Percentiles rank a stretch among this genome's conserved stretches.
Evolutionary conservation across 768 basidiomycete species (phyloP).

Genomic region (Aureoboletus auriporus): DNA sequence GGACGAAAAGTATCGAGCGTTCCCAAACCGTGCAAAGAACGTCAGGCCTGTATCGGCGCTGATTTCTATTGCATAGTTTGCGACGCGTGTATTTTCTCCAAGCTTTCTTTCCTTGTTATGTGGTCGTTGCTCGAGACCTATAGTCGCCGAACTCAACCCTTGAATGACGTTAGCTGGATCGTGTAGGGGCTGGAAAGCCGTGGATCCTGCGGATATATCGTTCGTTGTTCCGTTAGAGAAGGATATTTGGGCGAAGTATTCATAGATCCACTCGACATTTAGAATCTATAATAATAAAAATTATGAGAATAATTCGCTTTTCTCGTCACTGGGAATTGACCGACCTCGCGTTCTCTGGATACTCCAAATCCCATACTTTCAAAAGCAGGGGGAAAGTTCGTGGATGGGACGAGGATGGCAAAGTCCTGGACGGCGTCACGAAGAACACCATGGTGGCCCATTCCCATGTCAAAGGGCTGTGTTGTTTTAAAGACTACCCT

Average conservation of each 20-base stretch:
- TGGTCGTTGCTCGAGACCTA: neutral
- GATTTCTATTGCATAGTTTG: conserved; percentile 6
- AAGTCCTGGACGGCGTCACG: conserved; percentile 9
- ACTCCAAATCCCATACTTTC: neutral
- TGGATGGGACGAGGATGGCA: conserved; percentile 17
- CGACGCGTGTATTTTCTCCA: neutral
- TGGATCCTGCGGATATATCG: conserved; percentile 16
- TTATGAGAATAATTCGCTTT: neutral
- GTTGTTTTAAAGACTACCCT: conserved; percentile 12
- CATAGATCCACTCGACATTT: conserved; percentile 14
- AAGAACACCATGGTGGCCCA: neutral
- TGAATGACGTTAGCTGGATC: neutral
- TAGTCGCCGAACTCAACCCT: neutral
- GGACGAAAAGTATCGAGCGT: neutral
- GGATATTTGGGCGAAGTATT: conserved; percentile 12
- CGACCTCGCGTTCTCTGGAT: neutral
- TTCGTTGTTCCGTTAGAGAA: conserved; percentile 13
- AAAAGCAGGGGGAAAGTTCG: conserved; percentile 16
- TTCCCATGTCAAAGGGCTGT: neutral
- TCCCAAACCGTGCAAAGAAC: neutral
- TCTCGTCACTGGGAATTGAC: neutral
- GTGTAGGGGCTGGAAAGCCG: conserved; percentile 12
- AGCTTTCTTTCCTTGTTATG: too few species aligned
- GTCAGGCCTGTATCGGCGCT: neutral
- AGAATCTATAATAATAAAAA: neutral